These are phyloP conservation scores for Phytophthora litchii DNA, from an alignment of 352 stramenopile genomes.

Conservation along the genomic window DNA sequence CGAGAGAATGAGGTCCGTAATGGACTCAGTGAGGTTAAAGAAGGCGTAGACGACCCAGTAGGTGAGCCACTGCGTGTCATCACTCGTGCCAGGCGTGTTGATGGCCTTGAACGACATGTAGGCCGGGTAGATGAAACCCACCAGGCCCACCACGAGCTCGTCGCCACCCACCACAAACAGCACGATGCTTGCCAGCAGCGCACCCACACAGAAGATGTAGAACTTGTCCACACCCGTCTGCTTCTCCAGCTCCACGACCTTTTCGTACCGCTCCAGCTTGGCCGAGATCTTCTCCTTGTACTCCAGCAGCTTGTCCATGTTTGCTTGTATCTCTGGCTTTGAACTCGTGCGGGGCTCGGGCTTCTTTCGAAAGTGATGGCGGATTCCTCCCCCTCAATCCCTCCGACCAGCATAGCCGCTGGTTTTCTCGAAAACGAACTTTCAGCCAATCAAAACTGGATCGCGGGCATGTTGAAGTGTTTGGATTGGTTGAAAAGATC, in stretches of 20 bases:
- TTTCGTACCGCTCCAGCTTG: slow-evolving; percentile 83
- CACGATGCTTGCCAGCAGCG: slow-evolving; percentile 59
- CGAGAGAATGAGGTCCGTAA: slow-evolving; percentile 82
- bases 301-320: slow-evolving; percentile 83
- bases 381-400: slow-evolving; percentile 22
- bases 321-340: background rate
- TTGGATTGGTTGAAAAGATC: slow-evolving; percentile 38
- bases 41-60: slow-evolving; percentile 97
- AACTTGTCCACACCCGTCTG: slow-evolving; percentile 89
- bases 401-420: slow-evolving; percentile 15
- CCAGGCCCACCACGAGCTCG: slow-evolving; percentile 78
- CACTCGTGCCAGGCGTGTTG: slow-evolving; percentile 65
- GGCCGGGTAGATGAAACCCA: slow-evolving; percentile 89
- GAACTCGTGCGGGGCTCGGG: slow-evolving; percentile 11
- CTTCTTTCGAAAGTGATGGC: slow-evolving; percentile 60
- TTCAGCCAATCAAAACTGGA: slow-evolving; percentile 32
- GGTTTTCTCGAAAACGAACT: slow-evolving; percentile 9
- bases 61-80: slow-evolving; percentile 91
- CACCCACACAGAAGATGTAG: slow-evolving; percentile 73
- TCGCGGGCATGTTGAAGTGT: slow-evolving; percentile 14
- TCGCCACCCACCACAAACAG: slow-evolving; percentile 83
- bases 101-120: slow-evolving; percentile 92
- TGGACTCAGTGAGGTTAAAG: slow-evolving; percentile 95
- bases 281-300: slow-evolving; percentile 87
- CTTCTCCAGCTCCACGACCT: slow-evolving; percentile 86